Percentiles rank a stretch among this genome's conserved stretches.
Conservation (phyloP, 2,329 filamentous ascomycete species). For the Leptodontidium sp. region DNA sequence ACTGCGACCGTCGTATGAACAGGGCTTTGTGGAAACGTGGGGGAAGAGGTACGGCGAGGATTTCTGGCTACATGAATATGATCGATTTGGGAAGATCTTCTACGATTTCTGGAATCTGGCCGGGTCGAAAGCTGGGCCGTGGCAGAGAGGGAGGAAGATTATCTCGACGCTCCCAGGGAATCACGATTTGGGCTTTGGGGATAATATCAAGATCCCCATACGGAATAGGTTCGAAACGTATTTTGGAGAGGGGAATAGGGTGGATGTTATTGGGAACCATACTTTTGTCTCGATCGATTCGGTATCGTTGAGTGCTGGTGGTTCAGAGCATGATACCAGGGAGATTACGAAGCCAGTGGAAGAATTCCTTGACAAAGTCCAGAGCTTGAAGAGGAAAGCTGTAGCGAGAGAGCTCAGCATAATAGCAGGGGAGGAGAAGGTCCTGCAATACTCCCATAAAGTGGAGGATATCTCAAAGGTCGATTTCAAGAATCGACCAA, state of each 20-base stretch:
- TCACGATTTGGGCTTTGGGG: constrained; percentile 92
- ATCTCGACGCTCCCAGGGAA: constrained; percentile 91
- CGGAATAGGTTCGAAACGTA: constrained; percentile 85
- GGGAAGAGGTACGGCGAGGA: constrained; percentile 78
- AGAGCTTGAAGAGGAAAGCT: constrained; percentile 70
- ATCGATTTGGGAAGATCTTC: constrained; percentile 87
- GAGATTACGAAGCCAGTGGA: constrained; percentile 80
- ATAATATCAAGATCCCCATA: constrained; percentile 81
- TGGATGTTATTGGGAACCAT: constrained; percentile 94
- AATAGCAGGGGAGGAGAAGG: constrained; percentile 65
- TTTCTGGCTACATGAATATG: constrained; percentile 89
- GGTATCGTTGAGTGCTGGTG: constrained; percentile 81
- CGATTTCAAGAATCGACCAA: constrained; percentile 50
- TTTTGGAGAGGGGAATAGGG: constrained; percentile 90
- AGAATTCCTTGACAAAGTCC: constrained; percentile 76
- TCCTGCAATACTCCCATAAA: constrained; percentile 63
- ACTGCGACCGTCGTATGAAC: constrained; percentile 60
- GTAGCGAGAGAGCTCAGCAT: constrained; percentile 73
- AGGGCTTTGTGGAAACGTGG: constrained; percentile 67
- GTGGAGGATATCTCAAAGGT: constrained; percentile 60
- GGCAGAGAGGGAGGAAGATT: constrained; percentile 76
- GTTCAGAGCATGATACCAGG: constrained; percentile 57
- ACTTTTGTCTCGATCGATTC: constrained; percentile 92
- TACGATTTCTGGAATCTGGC: constrained; percentile 71
- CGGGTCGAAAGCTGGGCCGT: constrained; percentile 60